These are phyloP conservation scores for Xeromyces bisporus DNA, from an alignment of 495 filamentous ascomycete species.

Conservation along the genomic window DNA sequence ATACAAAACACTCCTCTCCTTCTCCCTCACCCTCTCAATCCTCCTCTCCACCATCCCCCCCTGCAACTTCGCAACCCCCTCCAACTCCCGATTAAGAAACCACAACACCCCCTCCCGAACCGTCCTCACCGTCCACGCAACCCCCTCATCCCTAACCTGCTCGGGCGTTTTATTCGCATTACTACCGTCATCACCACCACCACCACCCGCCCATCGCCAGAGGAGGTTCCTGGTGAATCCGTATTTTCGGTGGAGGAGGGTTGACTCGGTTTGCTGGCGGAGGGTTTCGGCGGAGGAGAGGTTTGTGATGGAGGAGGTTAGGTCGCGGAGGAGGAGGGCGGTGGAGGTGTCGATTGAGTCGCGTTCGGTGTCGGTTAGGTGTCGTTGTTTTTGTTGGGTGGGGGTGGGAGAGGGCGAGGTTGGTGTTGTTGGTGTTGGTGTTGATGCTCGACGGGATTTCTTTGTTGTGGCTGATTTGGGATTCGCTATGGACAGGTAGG, in stretches of 20 bases:
- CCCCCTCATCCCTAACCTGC: conserved; percentile 54
- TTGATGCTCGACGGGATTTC: conserved; percentile 9
- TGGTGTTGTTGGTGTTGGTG: conserved; percentile 27
- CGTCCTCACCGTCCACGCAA: conserved; percentile 35
- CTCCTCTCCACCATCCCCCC: conserved; percentile 81
- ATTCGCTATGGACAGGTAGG: conserved; percentile 72
- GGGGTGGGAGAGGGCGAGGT: conserved; percentile 19
- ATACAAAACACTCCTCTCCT: conserved; percentile 70
- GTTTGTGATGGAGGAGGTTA: conserved; percentile 56
- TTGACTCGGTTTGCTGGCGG: conserved; percentile 52
- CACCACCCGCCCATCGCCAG: conserved; percentile 56
- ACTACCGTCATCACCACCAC: too few relatives aligned
- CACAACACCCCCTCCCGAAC: conserved; percentile 70
- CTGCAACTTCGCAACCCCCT: conserved; percentile 60
- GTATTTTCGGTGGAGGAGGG: conserved; percentile 52
- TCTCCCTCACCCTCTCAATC: conserved; percentile 68
- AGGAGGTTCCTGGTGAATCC: conserved; percentile 19
- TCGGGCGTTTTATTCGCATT: conserved; percentile 28
- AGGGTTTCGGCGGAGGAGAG: conserved; percentile 70
- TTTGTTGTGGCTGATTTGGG: too few relatives aligned
- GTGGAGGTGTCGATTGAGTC: conserved; percentile 73
- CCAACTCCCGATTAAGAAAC: conserved; percentile 58
- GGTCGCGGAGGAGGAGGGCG: conserved; percentile 64
- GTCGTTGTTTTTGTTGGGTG: conserved; percentile 17
- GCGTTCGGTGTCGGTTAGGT: conserved; percentile 50